Conservation (phyloP, 208 protist species). For the Trypanosoma avium region DNA sequence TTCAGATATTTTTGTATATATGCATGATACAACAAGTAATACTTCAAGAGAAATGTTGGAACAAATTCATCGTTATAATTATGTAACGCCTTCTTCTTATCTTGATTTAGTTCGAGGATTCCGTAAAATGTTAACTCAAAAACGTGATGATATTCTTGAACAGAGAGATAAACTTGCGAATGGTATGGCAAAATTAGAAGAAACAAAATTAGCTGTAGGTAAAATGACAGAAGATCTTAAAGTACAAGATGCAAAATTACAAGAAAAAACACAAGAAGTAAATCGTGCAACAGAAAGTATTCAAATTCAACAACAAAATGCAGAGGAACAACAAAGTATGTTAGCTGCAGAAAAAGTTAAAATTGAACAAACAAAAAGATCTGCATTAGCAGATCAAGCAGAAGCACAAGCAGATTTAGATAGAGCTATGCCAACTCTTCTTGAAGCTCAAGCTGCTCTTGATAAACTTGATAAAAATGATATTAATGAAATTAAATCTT, state of each 20-base stretch:
- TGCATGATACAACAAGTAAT: conserved; percentile 92
- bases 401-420: conserved; percentile 96
- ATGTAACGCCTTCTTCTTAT: conserved; percentile 98
- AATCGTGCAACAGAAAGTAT: conserved; percentile 92
- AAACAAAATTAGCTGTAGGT: conserved; percentile 90
- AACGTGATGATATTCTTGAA: conserved; percentile 91
- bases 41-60: conserved; percentile 90
- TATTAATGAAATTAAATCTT: conserved; percentile 98
- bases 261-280: conserved; percentile 88
- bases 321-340: conserved; percentile 96
- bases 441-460: conserved; percentile 94
- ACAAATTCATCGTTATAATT: conserved; percentile 95
- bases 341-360: conserved; percentile 94
- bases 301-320: conserved; percentile 93
- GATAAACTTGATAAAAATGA: conserved; percentile 96
- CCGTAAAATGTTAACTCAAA: conserved; percentile 91
- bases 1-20: conserved; percentile 91
- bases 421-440: conserved; percentile 95
- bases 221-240: conserved; percentile 92
- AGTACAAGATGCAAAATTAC: conserved; percentile 83
- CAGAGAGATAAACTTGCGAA: conserved; percentile 97
- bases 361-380: conserved; percentile 93
- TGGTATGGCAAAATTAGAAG: conserved; percentile 92
- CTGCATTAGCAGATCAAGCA: conserved; percentile 84
- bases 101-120: conserved; percentile 97